These are phyloP conservation scores for Phytophthora pinifolia DNA, from an alignment of 352 stramenopile genomes.

Conservation along the genomic window DNA sequence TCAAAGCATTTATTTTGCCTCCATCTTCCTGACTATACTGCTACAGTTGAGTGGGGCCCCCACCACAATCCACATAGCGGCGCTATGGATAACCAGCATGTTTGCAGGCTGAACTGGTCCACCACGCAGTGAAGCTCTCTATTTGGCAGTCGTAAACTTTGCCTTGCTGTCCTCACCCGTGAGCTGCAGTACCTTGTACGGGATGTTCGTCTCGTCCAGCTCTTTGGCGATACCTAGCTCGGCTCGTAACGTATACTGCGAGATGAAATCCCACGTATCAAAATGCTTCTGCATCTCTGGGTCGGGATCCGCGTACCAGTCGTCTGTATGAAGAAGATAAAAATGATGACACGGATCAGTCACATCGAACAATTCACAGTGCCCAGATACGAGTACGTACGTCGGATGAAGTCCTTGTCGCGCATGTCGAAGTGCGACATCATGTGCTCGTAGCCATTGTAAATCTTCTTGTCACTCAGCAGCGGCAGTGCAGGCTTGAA, in stretches of 20 bases:
- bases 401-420: conserved; percentile 83
- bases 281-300: conserved; percentile 86
- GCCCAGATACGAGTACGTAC: conserved; percentile 39
- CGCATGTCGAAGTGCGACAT: conserved; percentile 88
- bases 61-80: conserved; percentile 15
- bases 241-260: conserved; percentile 74
- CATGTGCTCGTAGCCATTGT: conserved; percentile 86
- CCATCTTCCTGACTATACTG: conserved; percentile 23
- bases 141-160: conserved; percentile 31
- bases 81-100: conserved; percentile 22
- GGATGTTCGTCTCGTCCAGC: conserved; percentile 85
- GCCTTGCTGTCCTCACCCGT: conserved; percentile 67
- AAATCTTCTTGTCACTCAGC: conserved; percentile 82
- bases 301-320: conserved; percentile 77
- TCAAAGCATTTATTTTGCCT: conserved; percentile 11
- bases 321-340: conserved; percentile 35
- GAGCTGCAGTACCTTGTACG: conserved; percentile 83
- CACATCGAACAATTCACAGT: neutral
- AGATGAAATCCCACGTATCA: conserved; percentile 88
- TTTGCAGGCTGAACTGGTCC: neutral
- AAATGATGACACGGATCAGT: neutral
- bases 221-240: conserved; percentile 83
- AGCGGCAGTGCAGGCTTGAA: conserved; percentile 68
- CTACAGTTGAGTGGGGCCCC: conserved; percentile 20
- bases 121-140: conserved; percentile 7